phyloP scores from a whole-genome alignment of 2,329 filamentous ascomycete genomes.

The Hypomyces rosellus region DNA sequence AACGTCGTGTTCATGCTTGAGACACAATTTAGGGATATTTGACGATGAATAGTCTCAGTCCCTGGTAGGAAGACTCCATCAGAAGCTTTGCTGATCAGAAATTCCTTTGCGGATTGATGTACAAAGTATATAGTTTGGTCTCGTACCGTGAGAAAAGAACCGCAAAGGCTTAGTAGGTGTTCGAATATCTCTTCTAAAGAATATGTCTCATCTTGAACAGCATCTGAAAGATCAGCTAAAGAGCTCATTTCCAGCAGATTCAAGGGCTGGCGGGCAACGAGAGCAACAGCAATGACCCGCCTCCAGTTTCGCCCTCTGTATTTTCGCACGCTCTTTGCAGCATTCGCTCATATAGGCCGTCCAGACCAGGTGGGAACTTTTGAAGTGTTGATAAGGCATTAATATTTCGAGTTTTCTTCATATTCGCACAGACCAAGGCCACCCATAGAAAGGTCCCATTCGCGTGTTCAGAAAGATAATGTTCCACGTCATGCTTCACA shows the following conservation, averaged over 20 bases:
- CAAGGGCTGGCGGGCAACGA: too few species aligned
- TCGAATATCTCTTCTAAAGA: background rate
- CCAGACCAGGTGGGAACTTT: slow-evolving; percentile 27
- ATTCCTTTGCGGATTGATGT: slow-evolving; percentile 39
- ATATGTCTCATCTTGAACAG: slow-evolving; percentile 12
- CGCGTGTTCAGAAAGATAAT: slow-evolving; percentile 23
- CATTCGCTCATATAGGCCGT: slow-evolving; percentile 33
- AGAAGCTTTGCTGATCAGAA: slow-evolving; percentile 20
- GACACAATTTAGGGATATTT: background rate
- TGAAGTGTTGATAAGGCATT: slow-evolving; percentile 14
- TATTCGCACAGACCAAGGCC: slow-evolving; percentile 12
- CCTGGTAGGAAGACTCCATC: slow-evolving; percentile 22
- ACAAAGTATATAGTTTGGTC: slow-evolving; percentile 28
- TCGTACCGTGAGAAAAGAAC: slow-evolving; percentile 33
- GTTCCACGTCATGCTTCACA: slow-evolving; percentile 5
- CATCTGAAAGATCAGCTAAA: slow-evolving; percentile 1
- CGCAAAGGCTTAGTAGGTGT: slow-evolving; percentile 27
- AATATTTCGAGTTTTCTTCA: slow-evolving; percentile 9
- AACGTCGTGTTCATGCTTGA: slow-evolving; percentile 7
- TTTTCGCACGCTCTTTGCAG: slow-evolving; percentile 12
- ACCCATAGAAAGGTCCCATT: slow-evolving; percentile 28
- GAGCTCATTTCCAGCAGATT: slow-evolving; percentile 25
- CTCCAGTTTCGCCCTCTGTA: too few species aligned
- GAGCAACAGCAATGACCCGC: too few species aligned
- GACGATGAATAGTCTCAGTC: background rate